These are phyloP conservation scores for Ramularia endophylla DNA, from an alignment of 2,329 filamentous ascomycete genomes.

Conservation along the genomic window DNA sequence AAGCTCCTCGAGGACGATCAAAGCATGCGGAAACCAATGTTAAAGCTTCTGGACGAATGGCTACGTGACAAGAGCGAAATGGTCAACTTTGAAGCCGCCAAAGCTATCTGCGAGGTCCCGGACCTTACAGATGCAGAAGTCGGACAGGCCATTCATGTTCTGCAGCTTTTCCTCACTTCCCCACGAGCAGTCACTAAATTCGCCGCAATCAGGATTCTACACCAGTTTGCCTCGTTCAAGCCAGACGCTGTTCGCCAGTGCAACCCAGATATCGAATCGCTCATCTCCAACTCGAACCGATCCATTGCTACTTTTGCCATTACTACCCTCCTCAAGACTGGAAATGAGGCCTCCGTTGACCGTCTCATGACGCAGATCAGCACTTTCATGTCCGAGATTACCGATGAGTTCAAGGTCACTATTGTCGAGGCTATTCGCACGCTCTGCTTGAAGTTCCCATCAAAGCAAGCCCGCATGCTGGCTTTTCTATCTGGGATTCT, in stretches of 20 bases:
- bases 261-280: constrained; percentile 94
- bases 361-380: constrained; percentile 98
- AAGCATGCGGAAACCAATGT: constrained; percentile 89
- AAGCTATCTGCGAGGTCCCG: constrained; percentile 92
- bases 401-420: constrained; percentile 99
- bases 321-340: constrained; percentile 95
- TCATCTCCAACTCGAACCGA: constrained; percentile 95
- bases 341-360: constrained; percentile 95
- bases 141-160: constrained; percentile 83
- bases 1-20: constrained; percentile 92
- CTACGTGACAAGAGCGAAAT: constrained; percentile 97
- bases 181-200: constrained; percentile 96
- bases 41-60: constrained; percentile 93
- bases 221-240: constrained; percentile 96
- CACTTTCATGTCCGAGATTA: constrained; percentile 97
- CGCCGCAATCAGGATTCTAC: constrained; percentile 89
- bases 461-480: constrained; percentile 96
- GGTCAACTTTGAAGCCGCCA: constrained; percentile 99
- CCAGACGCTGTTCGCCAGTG: constrained; percentile 85
- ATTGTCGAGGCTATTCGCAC: constrained; percentile 98
- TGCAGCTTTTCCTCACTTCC: constrained; percentile 95
- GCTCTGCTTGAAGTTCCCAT: constrained; percentile 93
- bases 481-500: constrained; percentile 96
- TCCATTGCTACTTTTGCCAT: constrained; percentile 98
- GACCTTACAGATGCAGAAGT: constrained; percentile 91